Base-by-base conservation (phyloP, 441 rosid species). In the Erodium moschatum region DNA sequence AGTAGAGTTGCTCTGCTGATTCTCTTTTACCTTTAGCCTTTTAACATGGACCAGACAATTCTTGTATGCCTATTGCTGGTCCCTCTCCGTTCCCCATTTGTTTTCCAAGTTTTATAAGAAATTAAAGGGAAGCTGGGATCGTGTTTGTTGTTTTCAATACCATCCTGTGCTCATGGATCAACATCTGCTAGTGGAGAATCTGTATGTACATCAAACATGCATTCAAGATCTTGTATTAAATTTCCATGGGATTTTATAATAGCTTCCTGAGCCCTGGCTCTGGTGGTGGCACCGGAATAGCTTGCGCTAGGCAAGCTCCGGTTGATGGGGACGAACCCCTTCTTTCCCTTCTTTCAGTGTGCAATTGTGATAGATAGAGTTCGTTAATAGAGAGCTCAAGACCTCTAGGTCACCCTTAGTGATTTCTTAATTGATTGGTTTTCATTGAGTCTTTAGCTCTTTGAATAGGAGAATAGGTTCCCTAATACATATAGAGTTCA, bases 131-230 rank as follows among this genome's bases (percentile, higher is more conserved):
- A 70, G 75, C 73, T 1, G 44, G 74, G 77, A 72, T 40, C 50
- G 67, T 56, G 62, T 76, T 70, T 69, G 27, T 54, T 60, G 62
- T 56, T 67, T 74, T 29, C 19, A 5, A 11, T 64, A 16, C 42
- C 67, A 60, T 73, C 79, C 73, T 46, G 31, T 50, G 18, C 71
- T 56, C 31, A 73, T 74, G 74, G 73, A 68, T 78, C 72, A 66
- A 64, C 61, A 54, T 54, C 54, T 54, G 69, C 73, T 71, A 63
- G 70, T 72, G 67, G 44, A 69, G 64, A 38, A 60, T 69, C 44
- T 71, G 75, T 74, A 71, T 67, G 69, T 67, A 71, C 61, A 73
- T 27, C 10, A 61, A 61, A 2, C 65, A 18, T 13, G 61, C 61
- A 54, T 54, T 54, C 18, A 5, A 54, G 61, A 16, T 54, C 13